Evolutionary conservation across 75 land plant genomes (phyloP), one percentile per base, ranked within the genome.

Genomic region (Ceratopteris richardii): DNA sequence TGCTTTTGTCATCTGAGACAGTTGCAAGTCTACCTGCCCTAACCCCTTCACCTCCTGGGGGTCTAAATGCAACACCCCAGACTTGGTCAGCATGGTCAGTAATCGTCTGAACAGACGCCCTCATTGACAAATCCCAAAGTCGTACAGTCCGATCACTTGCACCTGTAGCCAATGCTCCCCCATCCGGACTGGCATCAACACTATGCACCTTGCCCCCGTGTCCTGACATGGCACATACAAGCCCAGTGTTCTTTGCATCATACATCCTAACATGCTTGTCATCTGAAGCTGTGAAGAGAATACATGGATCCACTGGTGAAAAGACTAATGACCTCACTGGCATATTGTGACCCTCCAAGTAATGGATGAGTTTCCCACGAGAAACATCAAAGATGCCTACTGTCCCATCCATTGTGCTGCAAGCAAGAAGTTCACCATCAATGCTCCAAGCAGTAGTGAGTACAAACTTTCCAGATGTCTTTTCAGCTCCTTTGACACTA

Each of bases 371-470:
- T 62, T 94, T 94, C 2, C 79, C 73, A 26, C 87, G 78, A 18
- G 63, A 51, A 13, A 86, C 91, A 64, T 94, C 98, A 68, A 94
- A 94, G 2, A 94, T 63, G 18, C 96, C 85, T 2, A 94, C 74
- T 2, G 88, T 79, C 20, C 98, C 98, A 65, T 94, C 96, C 91
- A 86, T 83, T 16, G 90, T 83, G 9, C 98, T 88, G 79, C 98
- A 94, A 17, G 96, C 98, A 25, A 94, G 65, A 25, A 75, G 66
- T 44, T 69, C 79, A 13, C 98, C 98, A 65, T 94, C 98, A n/a
- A 73, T 64, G 46, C 91, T 94, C 96, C 96, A 94, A 51, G 98
- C 98, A 31, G 90, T 91, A n/a, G 91, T 84, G 1, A 94, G 83
- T 0, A 83, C 91, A 73, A 90, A 94, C 67, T 90, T 94, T 23